These are phyloP conservation scores for Aspergillus cristatus DNA, from an alignment of 495 filamentous ascomycete genomes.

Conservation along the genomic window DNA sequence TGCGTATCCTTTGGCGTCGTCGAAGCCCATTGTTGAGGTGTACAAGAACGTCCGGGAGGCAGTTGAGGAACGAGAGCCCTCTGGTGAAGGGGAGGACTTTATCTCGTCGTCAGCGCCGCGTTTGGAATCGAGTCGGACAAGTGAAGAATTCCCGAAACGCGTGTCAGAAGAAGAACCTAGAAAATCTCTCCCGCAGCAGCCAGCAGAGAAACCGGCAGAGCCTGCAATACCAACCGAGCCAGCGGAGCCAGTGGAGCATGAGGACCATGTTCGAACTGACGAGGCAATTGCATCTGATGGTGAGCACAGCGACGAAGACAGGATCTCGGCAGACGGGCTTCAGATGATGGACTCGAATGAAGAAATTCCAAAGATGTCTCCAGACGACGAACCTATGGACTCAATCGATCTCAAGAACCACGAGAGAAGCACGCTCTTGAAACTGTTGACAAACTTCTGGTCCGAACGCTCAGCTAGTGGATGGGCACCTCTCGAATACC, in stretches of 20 bases:
- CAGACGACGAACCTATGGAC: constrained; percentile 48
- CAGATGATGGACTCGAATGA: constrained; percentile 57
- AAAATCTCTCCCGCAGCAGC: constrained; percentile 12
- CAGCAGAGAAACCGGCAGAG: constrained; percentile 36
- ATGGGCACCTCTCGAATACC: constrained; percentile 92
- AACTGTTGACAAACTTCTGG: constrained; percentile 95
- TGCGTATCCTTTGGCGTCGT: constrained; percentile 82
- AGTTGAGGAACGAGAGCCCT: constrained; percentile 71
- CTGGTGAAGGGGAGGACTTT: constrained; percentile 52
- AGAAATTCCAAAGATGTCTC: constrained; percentile 49
- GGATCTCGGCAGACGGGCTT: constrained; percentile 53
- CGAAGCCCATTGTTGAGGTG: constrained; percentile 90
- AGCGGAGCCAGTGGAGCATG: constrained; percentile 38
- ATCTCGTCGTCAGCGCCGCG: constrained; percentile 15
- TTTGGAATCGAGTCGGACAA: constrained; percentile 16
- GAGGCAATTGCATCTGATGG: constrained; percentile 52
- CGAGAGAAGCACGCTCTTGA: constrained; percentile 84
- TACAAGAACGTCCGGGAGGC: constrained; percentile 90
- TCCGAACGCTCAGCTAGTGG: constrained; percentile 93
- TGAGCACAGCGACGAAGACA: constrained; percentile 57
- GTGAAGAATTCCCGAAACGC: constrained; percentile 21
- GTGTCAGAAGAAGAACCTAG: constrained; percentile 11
- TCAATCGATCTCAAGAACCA: constrained; percentile 77
- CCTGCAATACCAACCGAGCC: constrained; percentile 19
- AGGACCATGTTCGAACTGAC: constrained; percentile 37